Evolutionary conservation across 2,329 filamentous ascomycete species (phyloP).

Genomic region (Dendrostoma leiphaemia): DNA sequence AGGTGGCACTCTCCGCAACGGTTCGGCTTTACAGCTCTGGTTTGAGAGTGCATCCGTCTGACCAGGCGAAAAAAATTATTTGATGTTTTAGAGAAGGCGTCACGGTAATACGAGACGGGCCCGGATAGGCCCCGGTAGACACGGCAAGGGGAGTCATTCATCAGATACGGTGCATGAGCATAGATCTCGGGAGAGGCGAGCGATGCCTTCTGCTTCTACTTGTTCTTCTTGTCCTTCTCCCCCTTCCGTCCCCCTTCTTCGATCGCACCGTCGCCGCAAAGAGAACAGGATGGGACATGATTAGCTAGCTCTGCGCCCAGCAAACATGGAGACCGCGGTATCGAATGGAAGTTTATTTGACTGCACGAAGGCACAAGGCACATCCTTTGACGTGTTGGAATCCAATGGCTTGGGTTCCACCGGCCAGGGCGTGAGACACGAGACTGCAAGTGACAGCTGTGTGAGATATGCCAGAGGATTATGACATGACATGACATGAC

Average conservation of each 20-base stretch:
- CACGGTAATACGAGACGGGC: conserved; percentile 1
- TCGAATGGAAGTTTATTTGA: background rate
- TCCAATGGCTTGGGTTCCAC: background rate
- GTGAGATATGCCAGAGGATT: background rate
- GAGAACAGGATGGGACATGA: background rate
- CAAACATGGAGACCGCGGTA: background rate
- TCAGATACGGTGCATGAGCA: background rate
- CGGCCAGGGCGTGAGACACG: background rate
- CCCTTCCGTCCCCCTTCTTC: too few relatives aligned
- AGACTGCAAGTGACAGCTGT: background rate
- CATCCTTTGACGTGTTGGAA: background rate
- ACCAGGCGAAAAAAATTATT: background rate
- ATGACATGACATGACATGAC: background rate
- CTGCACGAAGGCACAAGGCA: background rate
- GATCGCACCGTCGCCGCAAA: too few relatives aligned
- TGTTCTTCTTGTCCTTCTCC: too few relatives aligned
- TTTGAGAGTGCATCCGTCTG: background rate
- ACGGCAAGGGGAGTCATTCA: background rate
- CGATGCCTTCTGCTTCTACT: background rate
- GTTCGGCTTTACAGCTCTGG: too few relatives aligned
- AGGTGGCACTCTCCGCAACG: too few relatives aligned
- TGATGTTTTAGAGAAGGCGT: conserved; percentile 4
- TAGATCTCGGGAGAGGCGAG: conserved; percentile 1
- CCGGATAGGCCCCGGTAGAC: conserved; percentile 11
- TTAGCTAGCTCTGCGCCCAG: background rate